Evolutionary conservation across 768 basidiomycete genomes (phyloP).

Genomic region (Lentinula aciculospora): DNA sequence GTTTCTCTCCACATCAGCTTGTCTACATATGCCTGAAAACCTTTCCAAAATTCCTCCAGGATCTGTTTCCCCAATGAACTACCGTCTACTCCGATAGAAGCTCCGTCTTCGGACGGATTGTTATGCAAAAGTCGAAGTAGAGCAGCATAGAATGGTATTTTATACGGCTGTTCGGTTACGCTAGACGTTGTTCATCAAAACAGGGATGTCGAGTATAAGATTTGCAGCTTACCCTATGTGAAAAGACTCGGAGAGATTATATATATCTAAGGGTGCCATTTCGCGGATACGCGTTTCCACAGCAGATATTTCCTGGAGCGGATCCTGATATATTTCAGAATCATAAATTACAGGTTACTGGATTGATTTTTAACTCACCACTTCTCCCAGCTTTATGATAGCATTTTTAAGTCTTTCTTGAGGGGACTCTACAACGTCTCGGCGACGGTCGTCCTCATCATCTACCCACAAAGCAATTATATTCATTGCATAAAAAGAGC

Average conservation of each 20-base stretch:
- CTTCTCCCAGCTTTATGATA: conserved; percentile 76
- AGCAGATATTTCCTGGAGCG: conserved; percentile 60
- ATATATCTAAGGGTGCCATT: conserved; percentile 49
- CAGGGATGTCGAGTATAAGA: conserved; percentile 8
- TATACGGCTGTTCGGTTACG: conserved; percentile 89
- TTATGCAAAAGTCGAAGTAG: conserved; percentile 67
- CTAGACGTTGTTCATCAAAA: conserved; percentile 27
- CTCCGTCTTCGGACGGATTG: conserved; percentile 28
- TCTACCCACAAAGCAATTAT: conserved; percentile 33
- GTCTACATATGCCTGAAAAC: conserved; percentile 85
- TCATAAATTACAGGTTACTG: not conserved
- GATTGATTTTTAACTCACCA: conserved; percentile 43
- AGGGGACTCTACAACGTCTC: conserved; percentile 61
- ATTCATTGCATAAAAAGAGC: conserved; percentile 14
- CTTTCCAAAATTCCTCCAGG: conserved; percentile 86
- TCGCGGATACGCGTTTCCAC: conserved; percentile 64
- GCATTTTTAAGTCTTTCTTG: conserved; percentile 64
- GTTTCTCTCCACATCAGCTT: conserved; percentile 89
- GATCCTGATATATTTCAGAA: conserved; percentile 41
- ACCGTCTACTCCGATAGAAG: conserved; percentile 24
- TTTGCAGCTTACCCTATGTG: conserved; percentile 53
- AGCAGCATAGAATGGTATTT: conserved; percentile 85
- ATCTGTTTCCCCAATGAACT: conserved; percentile 62
- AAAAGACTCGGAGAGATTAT: conserved; percentile 67
- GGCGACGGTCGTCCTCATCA: conserved; percentile 64